phyloP scores from a whole-genome alignment of 768 basidiomycete species.

The Russula compacta region DNA sequence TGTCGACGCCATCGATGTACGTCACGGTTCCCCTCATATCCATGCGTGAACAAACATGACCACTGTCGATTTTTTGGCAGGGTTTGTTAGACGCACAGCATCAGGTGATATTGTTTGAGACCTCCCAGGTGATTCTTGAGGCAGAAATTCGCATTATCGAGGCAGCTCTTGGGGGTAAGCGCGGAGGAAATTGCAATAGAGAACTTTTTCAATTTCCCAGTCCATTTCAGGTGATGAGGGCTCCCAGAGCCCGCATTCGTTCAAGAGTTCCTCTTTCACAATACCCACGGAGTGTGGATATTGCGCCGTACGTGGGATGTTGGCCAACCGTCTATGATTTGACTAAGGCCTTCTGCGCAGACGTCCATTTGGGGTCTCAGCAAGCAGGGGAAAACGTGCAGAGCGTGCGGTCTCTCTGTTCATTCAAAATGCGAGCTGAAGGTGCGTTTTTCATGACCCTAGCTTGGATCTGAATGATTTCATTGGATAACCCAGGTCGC shows the following conservation, averaged over 20 bases:
- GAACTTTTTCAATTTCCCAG: neutral
- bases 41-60: slow-evolving; percentile 9
- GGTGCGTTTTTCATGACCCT: slow-evolving; percentile 32
- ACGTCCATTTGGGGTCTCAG: slow-evolving; percentile 80
- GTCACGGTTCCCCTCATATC: slow-evolving; percentile 28
- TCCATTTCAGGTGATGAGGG: slow-evolving; percentile 58
- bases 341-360: slow-evolving; percentile 29
- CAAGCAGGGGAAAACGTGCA: slow-evolving; percentile 83
- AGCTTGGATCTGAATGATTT: neutral
- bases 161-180: slow-evolving; percentile 54
- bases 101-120: slow-evolving; percentile 44
- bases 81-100: slow-evolving; percentile 55
- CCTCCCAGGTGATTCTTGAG: slow-evolving; percentile 47
- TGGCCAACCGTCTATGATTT: neutral
- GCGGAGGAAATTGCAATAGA: neutral
- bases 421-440: slow-evolving; percentile 83
- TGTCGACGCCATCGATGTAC: slow-evolving; percentile 47
- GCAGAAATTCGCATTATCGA: slow-evolving; percentile 58
- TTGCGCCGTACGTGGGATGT: slow-evolving; percentile 35
- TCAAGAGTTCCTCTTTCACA: slow-evolving; percentile 80
- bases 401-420: slow-evolving; percentile 65
- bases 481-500: slow-evolving; percentile 43
- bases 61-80: slow-evolving; percentile 29
- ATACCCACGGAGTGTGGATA: slow-evolving; percentile 77
- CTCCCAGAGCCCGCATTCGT: slow-evolving; percentile 58